Base-by-base conservation (phyloP, 1,284 basidiomycete genomes). In the Sporisorium exsertum region DNA sequence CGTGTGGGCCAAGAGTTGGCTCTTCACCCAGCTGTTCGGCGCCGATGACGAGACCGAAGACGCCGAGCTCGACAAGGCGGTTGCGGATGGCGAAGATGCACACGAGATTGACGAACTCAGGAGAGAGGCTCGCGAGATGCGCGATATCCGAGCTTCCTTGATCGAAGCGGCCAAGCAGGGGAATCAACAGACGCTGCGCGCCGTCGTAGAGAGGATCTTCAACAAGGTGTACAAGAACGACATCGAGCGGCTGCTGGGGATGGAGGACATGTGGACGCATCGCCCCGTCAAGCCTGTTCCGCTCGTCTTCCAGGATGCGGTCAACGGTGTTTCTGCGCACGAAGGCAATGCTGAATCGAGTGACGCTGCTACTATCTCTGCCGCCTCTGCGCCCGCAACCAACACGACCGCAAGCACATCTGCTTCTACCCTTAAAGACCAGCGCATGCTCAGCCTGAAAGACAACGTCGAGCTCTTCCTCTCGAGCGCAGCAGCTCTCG, bases 221-320 rank as follows among this genome's bases (percentile, higher is more conserved):
- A 88, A 93, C 70, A 98, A 98, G 90, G 92, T 98, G 10, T 99
- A 95, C 88, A 89, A 91, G 72, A 86, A 90, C 1, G 97, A 99
- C 80, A 94, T 98, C 77, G 89, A 91, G 64, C 93, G 97, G 54
- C 88, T 99, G 1, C 88, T 99, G 15, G 90, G 90, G 15, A 99
- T 99, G 97, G 88, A 91, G n/a, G 96, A 98, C 81, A 98, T 99
- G 95, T 99, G 97, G 97, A 91, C 91, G 51, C 90, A 92, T 10
- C 90, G 97, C 29, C 69, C 70, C 1, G 90, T 91, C 26, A 92
- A 92, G 72, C 97, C 97, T 0, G 90, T 89, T 0, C 91, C 95
- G 1, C 89, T 99, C 35, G 91, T 93, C 64, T 95, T 92, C 79
- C 91, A 92, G 92, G 97, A 80, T 89, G 84, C 87, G 6, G 50